Base-by-base conservation (phyloP, 331 rosid species). In the Ulmus americana region DNA sequence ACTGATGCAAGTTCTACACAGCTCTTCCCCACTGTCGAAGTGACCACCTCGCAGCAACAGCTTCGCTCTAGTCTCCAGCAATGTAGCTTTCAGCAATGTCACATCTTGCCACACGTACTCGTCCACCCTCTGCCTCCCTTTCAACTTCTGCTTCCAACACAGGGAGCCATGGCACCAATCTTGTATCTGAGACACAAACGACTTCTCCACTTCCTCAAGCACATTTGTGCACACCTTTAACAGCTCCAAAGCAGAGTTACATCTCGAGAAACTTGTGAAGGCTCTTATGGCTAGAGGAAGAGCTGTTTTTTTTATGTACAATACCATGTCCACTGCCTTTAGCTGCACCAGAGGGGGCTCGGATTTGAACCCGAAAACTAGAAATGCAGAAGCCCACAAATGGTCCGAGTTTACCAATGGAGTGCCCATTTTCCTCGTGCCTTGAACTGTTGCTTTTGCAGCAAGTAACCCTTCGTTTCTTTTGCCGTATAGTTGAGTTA, bases 51-150 rank as follows among this genome's bases (percentile, higher is more conserved):
- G 70, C 3, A 88, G 79, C 20, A 88, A 67, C 80, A 91, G 76
- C 75, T 88, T 91, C 0, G 95, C 95, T 69, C 96, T 79, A 3
- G 90, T 91, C 81, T 91, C 97, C 49, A 91, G 84, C n/a, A 88
- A 53, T 42, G 92, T 86, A n/a, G 97, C 97, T 78, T 88, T 91
- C 69, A 88, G 65, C 50, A 91, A 70, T 3, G 97, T 88, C 55
- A 88, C 96, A 44, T 91, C 96, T 50, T 91, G 97, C 97, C 97
- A 91, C 45, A 88, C 96, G 48, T 81, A 88, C 45, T 88, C 95
- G 51, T 91, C 95, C 38, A 84, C 90, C 69, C 80, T 76, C 42
- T 83, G 87, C 48, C 76, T 61, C 45, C 87, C 70, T 61, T 85
- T 86, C 69, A 79, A 62, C 83, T 82, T 87, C 59, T 79, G 82